Evolutionary conservation across 1,139 yeast species (phyloP), one percentile per base, ranked within the genome.

Genomic region (Geotrichum citri-aurantii): DNA sequence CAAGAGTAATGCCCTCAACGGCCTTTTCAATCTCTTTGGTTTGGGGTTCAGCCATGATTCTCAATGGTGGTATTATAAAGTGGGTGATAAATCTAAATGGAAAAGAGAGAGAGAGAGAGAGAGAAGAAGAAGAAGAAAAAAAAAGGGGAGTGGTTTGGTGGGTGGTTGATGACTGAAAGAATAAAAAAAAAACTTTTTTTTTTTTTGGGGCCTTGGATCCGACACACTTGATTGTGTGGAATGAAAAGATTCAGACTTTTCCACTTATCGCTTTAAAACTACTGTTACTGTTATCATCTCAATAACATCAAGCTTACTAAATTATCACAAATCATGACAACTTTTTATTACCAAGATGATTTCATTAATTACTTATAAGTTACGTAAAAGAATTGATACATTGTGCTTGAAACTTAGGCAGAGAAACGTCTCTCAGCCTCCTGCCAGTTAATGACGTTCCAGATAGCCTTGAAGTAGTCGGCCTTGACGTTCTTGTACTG

Each of bases 381-480:
- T 33, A 33, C 40, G n/a, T 12, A 33, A 26, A 7, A n/a, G 4
- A 5, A 7, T 26, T 26, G 17, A 6, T 33, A 33, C 17, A 11
- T 33, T 12, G 17, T 14, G n/a, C 40, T 8, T 33, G 17, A 33
- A 33, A 37, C 48, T 59, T 62, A 70, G 47, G 72, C 71, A 53
- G 71, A 72, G 68, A 73, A 86, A 69, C 90, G 82, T 75, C 78
- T 81, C 71, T 85, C 93, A 63, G 97, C 98, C 75, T 88, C 96
- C 75, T 86, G 82, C 98, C 98, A 92, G 84, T 90, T 91, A 76
- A 92, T 84, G 56, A 92, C 97, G 71, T 89, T 87, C 98, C 98
- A 92, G 75, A 92, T 88, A 63, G 96, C 95, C 78, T 90, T 86
- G 83, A 92, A 92, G 79, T 92, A 92, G 73, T 92, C 97, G 54